phyloP scores from a whole-genome alignment of 495 filamentous ascomycete genomes.

The Tuber microsphaerosporum region DNA sequence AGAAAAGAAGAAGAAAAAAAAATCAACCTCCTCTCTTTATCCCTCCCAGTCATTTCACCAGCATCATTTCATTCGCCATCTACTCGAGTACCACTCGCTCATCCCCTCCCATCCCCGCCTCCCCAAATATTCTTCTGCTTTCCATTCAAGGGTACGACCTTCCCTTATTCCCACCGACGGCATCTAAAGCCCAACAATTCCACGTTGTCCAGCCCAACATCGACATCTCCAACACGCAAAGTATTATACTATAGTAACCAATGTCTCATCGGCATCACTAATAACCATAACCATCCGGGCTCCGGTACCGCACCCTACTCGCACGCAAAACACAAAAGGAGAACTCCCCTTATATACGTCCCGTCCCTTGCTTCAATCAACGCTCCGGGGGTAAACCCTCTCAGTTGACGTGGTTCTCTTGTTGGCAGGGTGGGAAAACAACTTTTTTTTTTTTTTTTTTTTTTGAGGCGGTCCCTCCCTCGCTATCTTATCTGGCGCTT shows the following conservation, averaged over 20 bases:
- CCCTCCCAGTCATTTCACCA: background rate
- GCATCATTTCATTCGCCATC: background rate
- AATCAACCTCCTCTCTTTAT: background rate
- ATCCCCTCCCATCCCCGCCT: background rate
- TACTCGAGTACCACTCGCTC: no score
- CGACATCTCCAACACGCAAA: slow-evolving; percentile 1
- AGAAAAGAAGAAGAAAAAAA: background rate
- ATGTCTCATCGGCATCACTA: background rate
- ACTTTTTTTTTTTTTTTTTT: background rate
- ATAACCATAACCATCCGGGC: background rate
- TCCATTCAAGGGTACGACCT: background rate
- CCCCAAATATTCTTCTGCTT: slow-evolving; percentile 4
- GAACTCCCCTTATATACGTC: background rate
- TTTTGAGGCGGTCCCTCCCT: background rate
- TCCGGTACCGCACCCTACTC: background rate
- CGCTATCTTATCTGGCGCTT: background rate
- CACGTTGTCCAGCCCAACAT: background rate
- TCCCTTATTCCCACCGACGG: background rate
- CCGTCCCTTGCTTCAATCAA: background rate
- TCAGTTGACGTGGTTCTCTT: background rate
- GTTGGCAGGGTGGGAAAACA: background rate
- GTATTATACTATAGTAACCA: background rate
- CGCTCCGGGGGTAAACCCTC: background rate
- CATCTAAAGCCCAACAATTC: background rate
- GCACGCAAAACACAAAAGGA: background rate